Conservation (phyloP, 2,329 filamentous ascomycete genomes). For the Coniochaeta hoffmannii region DNA sequence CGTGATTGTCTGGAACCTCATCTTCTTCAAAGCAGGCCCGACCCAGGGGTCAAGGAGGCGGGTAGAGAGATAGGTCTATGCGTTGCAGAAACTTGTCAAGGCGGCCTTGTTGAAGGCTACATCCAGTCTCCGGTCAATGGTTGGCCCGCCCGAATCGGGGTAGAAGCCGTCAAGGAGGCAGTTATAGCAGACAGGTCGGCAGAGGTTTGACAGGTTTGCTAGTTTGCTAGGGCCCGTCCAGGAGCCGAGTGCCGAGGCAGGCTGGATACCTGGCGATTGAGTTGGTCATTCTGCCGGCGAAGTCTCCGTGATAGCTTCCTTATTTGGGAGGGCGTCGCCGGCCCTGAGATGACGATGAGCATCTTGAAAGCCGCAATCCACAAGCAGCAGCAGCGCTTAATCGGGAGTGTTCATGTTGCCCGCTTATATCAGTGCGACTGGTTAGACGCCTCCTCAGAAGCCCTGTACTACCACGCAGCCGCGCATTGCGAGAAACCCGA, state of each 20-base stretch:
- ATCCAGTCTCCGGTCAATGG: neutral
- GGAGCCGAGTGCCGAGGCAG: neutral
- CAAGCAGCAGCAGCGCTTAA: neutral
- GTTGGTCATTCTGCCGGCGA: neutral
- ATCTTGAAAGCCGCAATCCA: neutral
- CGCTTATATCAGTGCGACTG: neutral
- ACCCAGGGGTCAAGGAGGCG: neutral
- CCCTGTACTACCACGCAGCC: neutral
- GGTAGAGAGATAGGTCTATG: neutral
- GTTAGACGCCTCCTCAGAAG: neutral
- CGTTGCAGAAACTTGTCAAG: neutral
- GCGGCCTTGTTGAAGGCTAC: conserved; percentile 1
- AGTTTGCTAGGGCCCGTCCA: neutral
- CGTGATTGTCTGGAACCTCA: neutral
- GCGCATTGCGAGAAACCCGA: neutral
- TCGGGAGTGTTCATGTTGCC: neutral
- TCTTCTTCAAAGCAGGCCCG: neutral
- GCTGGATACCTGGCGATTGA: neutral
- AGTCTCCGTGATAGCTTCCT: neutral
- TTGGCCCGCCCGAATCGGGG: neutral
- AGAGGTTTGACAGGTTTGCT: neutral
- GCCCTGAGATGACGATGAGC: neutral
- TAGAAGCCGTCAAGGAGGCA: neutral
- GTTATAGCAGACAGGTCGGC: neutral
- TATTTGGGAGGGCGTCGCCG: neutral